These are phyloP conservation scores for Phaeosphaeriaceae sp. DNA, from an alignment of 2,329 filamentous ascomycete genomes.

Conservation along the genomic window DNA sequence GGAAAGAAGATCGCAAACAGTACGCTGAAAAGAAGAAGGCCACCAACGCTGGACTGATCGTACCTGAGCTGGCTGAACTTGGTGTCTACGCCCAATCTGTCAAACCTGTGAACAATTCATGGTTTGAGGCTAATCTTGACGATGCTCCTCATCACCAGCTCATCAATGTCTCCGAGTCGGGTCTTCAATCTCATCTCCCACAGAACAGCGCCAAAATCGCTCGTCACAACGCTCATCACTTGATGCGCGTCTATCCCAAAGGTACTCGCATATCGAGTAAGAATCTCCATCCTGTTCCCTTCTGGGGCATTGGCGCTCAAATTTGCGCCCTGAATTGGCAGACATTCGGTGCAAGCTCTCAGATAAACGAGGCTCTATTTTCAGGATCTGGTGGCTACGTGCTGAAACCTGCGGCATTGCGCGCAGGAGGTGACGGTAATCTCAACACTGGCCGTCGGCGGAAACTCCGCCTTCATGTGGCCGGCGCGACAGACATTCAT, in stretches of 20 bases:
- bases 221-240: constrained; percentile 67
- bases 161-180: constrained; percentile 73
- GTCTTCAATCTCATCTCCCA: constrained; percentile 61
- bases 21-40: constrained; percentile 63
- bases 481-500: constrained; percentile 68
- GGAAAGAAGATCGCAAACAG: constrained; percentile 58
- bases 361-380: constrained; percentile 73
- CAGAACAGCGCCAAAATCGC: constrained; percentile 58
- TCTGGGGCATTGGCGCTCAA: constrained; percentile 72
- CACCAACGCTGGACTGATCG: constrained; percentile 58
- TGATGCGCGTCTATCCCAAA: constrained; percentile 76
- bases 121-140: constrained; percentile 62
- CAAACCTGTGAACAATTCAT: constrained; percentile 70
- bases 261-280: constrained; percentile 71
- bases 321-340: constrained; percentile 76
- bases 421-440: constrained; percentile 61
- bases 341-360: constrained; percentile 69
- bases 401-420: constrained; percentile 68
- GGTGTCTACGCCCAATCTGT: constrained; percentile 75
- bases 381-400: constrained; percentile 70
- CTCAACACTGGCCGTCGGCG: constrained; percentile 56
- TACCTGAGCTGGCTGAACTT: constrained; percentile 69
- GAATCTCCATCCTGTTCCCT: constrained; percentile 68
- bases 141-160: constrained; percentile 67
- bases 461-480: constrained; percentile 65